Conservation (phyloP, 1,139 yeast species). For the Geotrichum aggregatum region DNA sequence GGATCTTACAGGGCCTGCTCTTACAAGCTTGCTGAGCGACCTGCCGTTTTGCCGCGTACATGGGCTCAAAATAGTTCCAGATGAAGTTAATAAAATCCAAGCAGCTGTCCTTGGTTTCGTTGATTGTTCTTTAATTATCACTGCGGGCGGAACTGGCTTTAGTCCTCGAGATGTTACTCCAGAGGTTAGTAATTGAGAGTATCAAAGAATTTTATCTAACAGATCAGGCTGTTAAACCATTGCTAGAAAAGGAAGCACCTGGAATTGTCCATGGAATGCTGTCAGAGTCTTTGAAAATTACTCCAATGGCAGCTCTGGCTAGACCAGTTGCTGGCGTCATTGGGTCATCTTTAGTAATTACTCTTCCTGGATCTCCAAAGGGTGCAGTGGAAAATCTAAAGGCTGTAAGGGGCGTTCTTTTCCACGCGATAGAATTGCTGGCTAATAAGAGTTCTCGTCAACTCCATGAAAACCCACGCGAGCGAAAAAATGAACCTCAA, state of each 20-base stretch:
- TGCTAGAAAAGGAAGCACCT: constrained; percentile 44
- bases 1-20: constrained; percentile 34
- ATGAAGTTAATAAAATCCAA: constrained; percentile 37
- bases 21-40: constrained; percentile 17
- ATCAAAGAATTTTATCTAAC: neutral
- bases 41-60: constrained; percentile 20
- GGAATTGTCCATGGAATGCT: constrained; percentile 49
- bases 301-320: constrained; percentile 46
- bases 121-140: constrained; percentile 35
- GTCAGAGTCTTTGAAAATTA: constrained; percentile 39
- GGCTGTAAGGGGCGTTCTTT: constrained; percentile 39
- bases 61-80: constrained; percentile 33
- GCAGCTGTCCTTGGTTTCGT: constrained; percentile 30
- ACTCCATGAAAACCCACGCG: constrained; percentile 35
- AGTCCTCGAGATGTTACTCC: constrained; percentile 46
- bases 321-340: constrained; percentile 48
- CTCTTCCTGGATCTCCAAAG: constrained; percentile 50
- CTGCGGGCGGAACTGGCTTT: constrained; percentile 54
- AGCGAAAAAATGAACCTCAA: neutral
- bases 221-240: constrained; percentile 38
- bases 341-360: constrained; percentile 38
- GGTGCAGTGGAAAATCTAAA: constrained; percentile 45
- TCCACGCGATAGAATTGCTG: constrained; percentile 44
- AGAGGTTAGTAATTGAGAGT: constrained; percentile 29
- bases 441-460: constrained; percentile 39